Base-by-base conservation (phyloP, 352 stramenopile species). In the Phytopythium oedochilum region DNA sequence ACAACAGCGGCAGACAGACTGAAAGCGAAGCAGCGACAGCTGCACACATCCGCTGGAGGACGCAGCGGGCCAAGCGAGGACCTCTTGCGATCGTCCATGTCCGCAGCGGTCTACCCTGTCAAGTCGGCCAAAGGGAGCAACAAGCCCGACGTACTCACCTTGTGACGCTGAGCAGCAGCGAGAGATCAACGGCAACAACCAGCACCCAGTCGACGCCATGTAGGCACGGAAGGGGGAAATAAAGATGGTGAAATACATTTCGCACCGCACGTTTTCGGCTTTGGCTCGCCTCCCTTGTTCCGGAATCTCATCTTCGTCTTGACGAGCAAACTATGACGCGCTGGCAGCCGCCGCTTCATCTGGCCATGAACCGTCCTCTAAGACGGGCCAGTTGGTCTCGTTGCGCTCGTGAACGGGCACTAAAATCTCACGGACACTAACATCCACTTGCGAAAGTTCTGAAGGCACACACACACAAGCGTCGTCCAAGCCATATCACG, bases 381-480 rank as follows among this genome's bases (percentile, higher is more conserved):
- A 70, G 46, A 89, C 74, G 6, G 80, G 81, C 85, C 85, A 94
- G 61, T 93, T 94, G 29, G 72, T 73, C 28, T 71, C 53, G 53
- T 81, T 91, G 48, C 85, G 83, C 38, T 81, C 66, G 60, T 90
- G 78, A 11, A 48, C 58, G 22, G 85, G 85, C 56, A 94, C 75
- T 65, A 94, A 78, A 71, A 88, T 83, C 63, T 92, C 85, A 28
- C 85, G 77, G 23, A 73, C 86, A 49, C 65, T 68, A 18, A 78
- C 46, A 61, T 89, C 77, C 47, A 94, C 77, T 63, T 88, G 78
- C 55, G 69, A 78, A 12, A 94, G 73, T 60, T 94, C 85, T 94
- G 60, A 39, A 22, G 28, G 5, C 25, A 36, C 18, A 25, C 26
- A 25, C 18, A 18, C 44, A 29, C 39, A 46, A 8, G 11, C 15